Conservation (phyloP, 225 moss, liverwort and hornwort genomes). For the Marchantia paleacea region DNA sequence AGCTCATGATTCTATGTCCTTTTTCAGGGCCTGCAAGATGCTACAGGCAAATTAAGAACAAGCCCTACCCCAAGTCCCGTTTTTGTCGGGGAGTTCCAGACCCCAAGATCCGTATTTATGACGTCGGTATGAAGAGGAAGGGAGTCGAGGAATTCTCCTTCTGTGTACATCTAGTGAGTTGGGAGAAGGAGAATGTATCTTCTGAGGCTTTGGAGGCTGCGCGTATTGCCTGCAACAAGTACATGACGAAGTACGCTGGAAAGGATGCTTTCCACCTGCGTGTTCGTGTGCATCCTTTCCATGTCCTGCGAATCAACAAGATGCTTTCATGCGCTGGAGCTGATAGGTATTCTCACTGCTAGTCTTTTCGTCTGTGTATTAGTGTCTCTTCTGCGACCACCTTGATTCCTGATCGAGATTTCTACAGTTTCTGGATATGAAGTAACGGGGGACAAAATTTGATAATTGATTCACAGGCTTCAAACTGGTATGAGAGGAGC, state of each 20-base stretch:
- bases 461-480: constrained; percentile 19
- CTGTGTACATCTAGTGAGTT: constrained; percentile 84
- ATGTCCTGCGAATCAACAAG: constrained; percentile 62
- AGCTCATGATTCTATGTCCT: too few relatives aligned
- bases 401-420: background rate
- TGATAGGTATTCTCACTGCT: background rate
- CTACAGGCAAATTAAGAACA: constrained; percentile 91
- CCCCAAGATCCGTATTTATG: constrained; percentile 91
- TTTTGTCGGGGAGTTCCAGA: constrained; percentile 92
- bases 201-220: constrained; percentile 86
- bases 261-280: constrained; percentile 90
- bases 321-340: constrained; percentile 45
- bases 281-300: constrained; percentile 86
- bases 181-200: constrained; percentile 95
- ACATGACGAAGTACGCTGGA: constrained; percentile 92
- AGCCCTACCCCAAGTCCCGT: constrained; percentile 85
- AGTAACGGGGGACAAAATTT: background rate
- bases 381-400: too few relatives aligned
- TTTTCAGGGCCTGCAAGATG: constrained; percentile 80
- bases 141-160: constrained; percentile 83
- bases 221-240: constrained; percentile 93
- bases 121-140: constrained; percentile 94
- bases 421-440: too few relatives aligned
- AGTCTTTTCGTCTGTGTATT: background rate
- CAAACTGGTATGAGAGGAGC: constrained; percentile 64